Evolutionary conservation across 768 basidiomycete genomes (phyloP).

Genomic region (Tephrocybe sp.): DNA sequence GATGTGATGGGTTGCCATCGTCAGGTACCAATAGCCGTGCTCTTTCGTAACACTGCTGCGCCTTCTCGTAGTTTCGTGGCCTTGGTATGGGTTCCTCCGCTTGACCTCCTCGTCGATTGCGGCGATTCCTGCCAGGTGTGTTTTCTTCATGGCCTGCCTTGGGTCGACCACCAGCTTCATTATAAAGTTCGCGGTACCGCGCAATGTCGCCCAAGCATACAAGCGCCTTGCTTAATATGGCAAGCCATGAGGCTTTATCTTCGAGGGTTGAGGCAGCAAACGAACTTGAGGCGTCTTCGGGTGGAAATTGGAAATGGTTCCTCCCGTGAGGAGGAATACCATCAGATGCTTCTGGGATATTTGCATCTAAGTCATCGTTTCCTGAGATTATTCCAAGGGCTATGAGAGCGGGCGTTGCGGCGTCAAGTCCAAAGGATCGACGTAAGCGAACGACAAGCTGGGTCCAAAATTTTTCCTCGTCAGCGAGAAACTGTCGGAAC

Average conservation of each 20-base stretch:
- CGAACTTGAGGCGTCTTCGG: slow-evolving; percentile 42
- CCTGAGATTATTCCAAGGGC: slow-evolving; percentile 52
- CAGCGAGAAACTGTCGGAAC: slow-evolving; percentile 85
- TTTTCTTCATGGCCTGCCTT: slow-evolving; percentile 68
- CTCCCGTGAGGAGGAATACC: slow-evolving; percentile 37
- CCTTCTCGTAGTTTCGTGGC: slow-evolving; percentile 68
- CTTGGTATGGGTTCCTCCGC: slow-evolving; percentile 48
- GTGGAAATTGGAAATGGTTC: slow-evolving; percentile 64
- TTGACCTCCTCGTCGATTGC: slow-evolving; percentile 48
- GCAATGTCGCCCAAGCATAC: slow-evolving; percentile 94
- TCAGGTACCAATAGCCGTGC: slow-evolving; percentile 79
- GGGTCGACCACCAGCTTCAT: slow-evolving; percentile 63
- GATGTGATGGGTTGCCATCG: slow-evolving; percentile 94
- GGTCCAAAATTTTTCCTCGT: slow-evolving; percentile 92
- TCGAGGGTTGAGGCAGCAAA: slow-evolving; percentile 39
- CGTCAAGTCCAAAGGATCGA: slow-evolving; percentile 65
- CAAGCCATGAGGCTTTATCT: slow-evolving; percentile 63
- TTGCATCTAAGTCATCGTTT: slow-evolving; percentile 29
- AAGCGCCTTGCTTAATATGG: slow-evolving; percentile 80
- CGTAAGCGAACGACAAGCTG: slow-evolving; percentile 74
- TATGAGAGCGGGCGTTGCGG: slow-evolving; percentile 56
- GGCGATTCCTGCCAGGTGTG: slow-evolving; percentile 36
- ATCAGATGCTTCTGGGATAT: slow-evolving; percentile 16
- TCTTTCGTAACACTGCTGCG: slow-evolving; percentile 80
- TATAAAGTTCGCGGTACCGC: slow-evolving; percentile 89